phyloP scores from a whole-genome alignment of 805 yeast species.

The Metschnikowia borealis region DNA sequence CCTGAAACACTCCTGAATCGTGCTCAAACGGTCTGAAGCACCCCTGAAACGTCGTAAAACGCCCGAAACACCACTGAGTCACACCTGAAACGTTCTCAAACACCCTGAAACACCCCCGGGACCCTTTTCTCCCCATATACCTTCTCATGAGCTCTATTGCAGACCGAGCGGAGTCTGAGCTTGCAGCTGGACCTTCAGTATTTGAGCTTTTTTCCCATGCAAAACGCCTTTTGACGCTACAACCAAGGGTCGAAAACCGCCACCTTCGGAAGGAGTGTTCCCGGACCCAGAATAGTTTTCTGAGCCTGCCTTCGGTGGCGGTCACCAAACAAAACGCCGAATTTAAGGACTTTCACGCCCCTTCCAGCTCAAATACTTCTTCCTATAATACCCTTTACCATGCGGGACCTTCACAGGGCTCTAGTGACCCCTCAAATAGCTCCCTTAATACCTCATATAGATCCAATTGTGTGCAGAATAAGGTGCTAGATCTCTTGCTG shows the following conservation, averaged over 20 bases:
- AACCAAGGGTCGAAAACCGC: constrained; percentile 38
- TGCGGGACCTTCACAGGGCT: no score
- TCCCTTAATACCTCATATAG: neutral
- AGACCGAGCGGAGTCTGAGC: constrained; percentile 10
- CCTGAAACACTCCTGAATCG: no score
- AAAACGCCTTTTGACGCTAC: constrained; percentile 34
- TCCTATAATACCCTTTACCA: no score
- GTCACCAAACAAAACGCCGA: neutral
- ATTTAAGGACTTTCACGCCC: neutral
- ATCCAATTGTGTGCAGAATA: constrained; percentile 8
- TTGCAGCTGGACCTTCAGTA: constrained; percentile 31
- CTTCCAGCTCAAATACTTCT: neutral
- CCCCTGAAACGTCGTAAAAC: no score
- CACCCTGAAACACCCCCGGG: no score
- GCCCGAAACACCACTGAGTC: no score
- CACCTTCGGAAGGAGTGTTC: constrained; percentile 32
- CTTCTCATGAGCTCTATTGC: neutral
- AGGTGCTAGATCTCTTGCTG: constrained; percentile 35
- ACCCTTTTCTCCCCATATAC: neutral
- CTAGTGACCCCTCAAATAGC: no score
- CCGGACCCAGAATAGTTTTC: constrained; percentile 22
- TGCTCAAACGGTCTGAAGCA: no score
- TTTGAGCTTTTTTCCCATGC: constrained; percentile 41
- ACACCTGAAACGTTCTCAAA: no score
- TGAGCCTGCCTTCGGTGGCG: constrained; percentile 1